phyloP scores from a whole-genome alignment of 2,329 filamentous ascomycete genomes.

The Leptographium wingfieldii region DNA sequence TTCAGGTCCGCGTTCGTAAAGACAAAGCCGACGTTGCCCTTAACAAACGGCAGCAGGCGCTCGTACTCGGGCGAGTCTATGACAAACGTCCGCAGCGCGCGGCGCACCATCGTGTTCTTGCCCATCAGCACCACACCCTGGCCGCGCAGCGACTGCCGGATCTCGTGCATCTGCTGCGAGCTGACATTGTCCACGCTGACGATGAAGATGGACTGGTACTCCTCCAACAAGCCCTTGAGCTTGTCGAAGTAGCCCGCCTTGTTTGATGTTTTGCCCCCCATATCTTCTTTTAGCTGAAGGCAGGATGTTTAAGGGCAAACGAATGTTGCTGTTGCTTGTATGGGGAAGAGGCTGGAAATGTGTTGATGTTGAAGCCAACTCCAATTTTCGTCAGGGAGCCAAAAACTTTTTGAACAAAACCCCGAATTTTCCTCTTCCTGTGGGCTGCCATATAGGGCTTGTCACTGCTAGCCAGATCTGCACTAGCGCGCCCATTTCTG shows the following conservation, averaged over 20 bases:
- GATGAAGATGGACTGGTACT: constrained; percentile 97
- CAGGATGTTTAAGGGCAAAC: constrained; percentile 94
- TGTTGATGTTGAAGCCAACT: constrained; percentile 4
- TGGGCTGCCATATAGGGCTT: constrained; percentile 4
- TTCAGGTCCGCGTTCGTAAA: constrained; percentile 98
- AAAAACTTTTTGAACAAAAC: neutral
- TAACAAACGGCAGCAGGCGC: constrained; percentile 89
- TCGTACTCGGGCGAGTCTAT: constrained; percentile 90
- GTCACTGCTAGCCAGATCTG: neutral
- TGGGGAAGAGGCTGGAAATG: neutral
- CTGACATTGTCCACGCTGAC: constrained; percentile 98
- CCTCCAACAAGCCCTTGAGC: constrained; percentile 93
- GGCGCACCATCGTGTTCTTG: constrained; percentile 99
- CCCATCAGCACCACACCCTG: constrained; percentile 97
- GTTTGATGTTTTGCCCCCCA: constrained; percentile 88
- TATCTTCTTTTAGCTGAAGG: constrained; percentile 92
- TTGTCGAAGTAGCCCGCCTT: constrained; percentile 99
- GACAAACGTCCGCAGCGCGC: constrained; percentile 93
- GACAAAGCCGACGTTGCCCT: constrained; percentile 97
- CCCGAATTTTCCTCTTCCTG: neutral
- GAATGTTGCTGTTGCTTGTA: constrained; percentile 1
- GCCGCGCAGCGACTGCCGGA: constrained; percentile 79
- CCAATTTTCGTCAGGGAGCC: neutral
- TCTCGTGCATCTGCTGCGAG: constrained; percentile 99
- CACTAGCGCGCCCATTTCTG: neutral